Conservation (phyloP, 140 eudicot genomes). For the Stevia rebaudiana region DNA sequence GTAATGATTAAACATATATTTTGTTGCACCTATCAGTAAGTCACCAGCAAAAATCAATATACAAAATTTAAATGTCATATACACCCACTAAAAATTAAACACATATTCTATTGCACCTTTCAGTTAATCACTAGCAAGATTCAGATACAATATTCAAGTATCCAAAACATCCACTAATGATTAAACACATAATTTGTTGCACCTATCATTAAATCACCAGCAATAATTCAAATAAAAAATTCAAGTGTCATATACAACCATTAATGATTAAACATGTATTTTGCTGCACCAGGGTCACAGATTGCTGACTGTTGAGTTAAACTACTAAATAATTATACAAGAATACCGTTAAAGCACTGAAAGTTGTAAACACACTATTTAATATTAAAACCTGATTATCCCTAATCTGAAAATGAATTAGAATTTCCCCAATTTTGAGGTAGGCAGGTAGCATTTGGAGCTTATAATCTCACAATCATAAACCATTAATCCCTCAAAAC, state of each 20-base stretch:
- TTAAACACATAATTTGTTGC: not conserved
- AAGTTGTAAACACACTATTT: not conserved
- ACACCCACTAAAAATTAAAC: too few species aligned
- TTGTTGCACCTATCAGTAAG: too few species aligned
- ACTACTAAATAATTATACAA: not conserved
- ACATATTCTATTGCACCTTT: not conserved
- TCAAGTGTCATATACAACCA: not conserved
- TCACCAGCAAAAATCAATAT: too few species aligned
- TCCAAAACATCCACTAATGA: too few species aligned
- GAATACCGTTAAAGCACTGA: not conserved
- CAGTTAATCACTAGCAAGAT: too few species aligned
- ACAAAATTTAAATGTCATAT: too few species aligned
- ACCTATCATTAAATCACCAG: too few species aligned
- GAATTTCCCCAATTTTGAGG: conserved; percentile 11
- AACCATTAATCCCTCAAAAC: conserved; percentile 6
- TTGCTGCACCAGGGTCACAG: not conserved
- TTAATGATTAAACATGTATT: not conserved
- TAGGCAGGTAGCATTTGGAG: conserved; percentile 15
- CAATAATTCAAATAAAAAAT: too few species aligned
- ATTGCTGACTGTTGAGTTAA: not conserved
- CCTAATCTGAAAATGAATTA: not conserved
- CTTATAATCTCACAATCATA: not conserved
- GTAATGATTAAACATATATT: too few species aligned
- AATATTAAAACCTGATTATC: not conserved
- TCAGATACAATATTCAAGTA: too few species aligned